Evolutionary conservation across 2,329 filamentous ascomycete genomes (phyloP).

Genomic region (Trichoderma sp.): DNA sequence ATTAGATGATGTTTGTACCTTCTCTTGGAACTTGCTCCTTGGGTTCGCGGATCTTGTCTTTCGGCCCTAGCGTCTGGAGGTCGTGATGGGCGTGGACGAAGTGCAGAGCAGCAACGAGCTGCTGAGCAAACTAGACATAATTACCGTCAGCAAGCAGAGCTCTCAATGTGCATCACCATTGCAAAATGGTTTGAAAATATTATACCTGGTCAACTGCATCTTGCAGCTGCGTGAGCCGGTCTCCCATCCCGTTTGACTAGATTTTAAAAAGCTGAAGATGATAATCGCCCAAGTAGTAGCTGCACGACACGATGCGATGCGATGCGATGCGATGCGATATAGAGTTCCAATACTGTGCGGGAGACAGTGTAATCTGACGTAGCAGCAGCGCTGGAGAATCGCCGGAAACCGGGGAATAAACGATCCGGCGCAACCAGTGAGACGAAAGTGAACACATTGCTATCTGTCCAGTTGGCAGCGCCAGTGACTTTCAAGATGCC

Average conservation of each 20-base stretch:
- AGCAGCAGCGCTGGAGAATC: neutral
- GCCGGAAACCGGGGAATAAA: conserved; percentile 38
- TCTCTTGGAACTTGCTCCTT: conserved; percentile 59
- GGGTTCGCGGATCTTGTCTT: conserved; percentile 62
- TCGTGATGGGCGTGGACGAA: conserved; percentile 72
- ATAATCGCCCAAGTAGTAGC: neutral
- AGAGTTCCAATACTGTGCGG: neutral
- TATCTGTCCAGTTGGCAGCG: conserved; percentile 18
- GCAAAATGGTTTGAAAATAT: too few relatives aligned
- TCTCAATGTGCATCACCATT: too few relatives aligned
- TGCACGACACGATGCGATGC: neutral
- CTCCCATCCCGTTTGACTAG: conserved; percentile 58
- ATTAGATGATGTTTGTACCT: conserved; percentile 41
- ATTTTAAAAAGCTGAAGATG: neutral
- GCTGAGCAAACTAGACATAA: conserved; percentile 61
- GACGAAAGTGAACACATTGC: conserved; percentile 46
- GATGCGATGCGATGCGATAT: neutral
- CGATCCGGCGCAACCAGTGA: conserved; percentile 35
- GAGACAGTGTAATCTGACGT: neutral
- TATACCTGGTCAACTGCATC: conserved; percentile 80
- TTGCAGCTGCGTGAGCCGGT: conserved; percentile 81
- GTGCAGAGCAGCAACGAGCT: conserved; percentile 69
- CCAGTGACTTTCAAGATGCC: conserved; percentile 20
- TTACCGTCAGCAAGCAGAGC: conserved; percentile 7
- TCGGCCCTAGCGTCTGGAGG: conserved; percentile 60